phyloP scores from a whole-genome alignment of 1,284 basidiomycete genomes.

The Nidula niveotomentosa region DNA sequence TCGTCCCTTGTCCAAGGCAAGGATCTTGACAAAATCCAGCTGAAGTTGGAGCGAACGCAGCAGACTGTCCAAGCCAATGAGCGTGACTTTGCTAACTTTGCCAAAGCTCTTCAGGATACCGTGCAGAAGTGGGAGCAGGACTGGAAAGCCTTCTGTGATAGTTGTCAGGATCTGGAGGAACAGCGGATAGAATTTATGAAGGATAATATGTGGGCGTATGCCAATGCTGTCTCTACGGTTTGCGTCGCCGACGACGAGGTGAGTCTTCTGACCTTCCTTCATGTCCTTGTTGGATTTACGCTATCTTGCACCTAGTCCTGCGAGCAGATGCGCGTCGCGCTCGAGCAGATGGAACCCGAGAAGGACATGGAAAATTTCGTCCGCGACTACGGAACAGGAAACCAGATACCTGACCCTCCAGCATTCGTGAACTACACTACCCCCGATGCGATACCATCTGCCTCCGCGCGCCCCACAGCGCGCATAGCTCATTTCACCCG shows the following conservation, averaged over 20 bases:
- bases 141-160: conserved; percentile 94
- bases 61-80: conserved; percentile 90
- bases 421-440: conserved; percentile 78
- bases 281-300: no score
- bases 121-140: conserved; percentile 88
- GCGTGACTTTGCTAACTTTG: conserved; percentile 89
- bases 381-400: conserved; percentile 81
- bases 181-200: conserved; percentile 93
- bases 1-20: conserved; percentile 91
- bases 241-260: conserved; percentile 98
- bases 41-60: conserved; percentile 88
- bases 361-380: conserved; percentile 88
- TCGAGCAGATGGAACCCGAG: conserved; percentile 83
- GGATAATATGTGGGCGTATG: conserved; percentile 95
- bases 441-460: conserved; percentile 60
- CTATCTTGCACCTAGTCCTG: conserved; percentile 62
- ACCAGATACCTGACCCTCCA: conserved; percentile 82
- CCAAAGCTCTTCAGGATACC: conserved; percentile 81
- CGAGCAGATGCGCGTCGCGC: conserved; percentile 79
- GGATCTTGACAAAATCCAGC: conserved; percentile 88
- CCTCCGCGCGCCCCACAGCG: conserved; percentile 49
- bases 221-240: conserved; percentile 93
- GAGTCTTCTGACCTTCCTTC: conserved; percentile 24
- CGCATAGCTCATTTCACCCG: conserved; percentile 62
- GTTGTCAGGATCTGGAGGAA: conserved; percentile 95